Evolutionary conservation across 345 rosid genomes (phyloP).

Genomic region (Syzygium jambos): DNA sequence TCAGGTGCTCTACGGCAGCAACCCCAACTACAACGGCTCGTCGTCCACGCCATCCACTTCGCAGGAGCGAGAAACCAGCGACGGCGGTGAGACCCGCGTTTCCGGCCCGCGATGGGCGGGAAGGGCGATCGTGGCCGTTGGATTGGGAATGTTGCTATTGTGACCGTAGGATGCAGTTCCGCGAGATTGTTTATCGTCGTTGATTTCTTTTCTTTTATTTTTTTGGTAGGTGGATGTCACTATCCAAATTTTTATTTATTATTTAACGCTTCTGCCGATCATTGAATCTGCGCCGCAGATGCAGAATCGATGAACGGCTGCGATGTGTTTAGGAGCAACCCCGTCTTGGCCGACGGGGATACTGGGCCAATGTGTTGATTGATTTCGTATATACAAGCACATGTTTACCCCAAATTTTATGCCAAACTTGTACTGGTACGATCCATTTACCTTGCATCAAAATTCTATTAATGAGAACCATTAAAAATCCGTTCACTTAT

Average conservation of each 20-base stretch:
- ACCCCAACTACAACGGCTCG: conserved; percentile 53
- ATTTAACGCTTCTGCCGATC: not conserved
- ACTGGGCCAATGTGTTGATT: not conserved
- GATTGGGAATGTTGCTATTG: conserved; percentile 15
- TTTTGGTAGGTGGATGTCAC: not conserved
- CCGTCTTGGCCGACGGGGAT: not conserved
- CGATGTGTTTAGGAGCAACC: not conserved
- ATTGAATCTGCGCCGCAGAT: not conserved
- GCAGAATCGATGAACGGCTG: not conserved
- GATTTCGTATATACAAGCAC: not conserved
- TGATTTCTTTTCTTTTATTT: not conserved
- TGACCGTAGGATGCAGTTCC: conserved; percentile 1
- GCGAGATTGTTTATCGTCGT: not conserved
- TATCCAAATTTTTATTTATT: not conserved
- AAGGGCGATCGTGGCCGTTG: conserved; percentile 21
- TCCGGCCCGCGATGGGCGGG: not conserved
- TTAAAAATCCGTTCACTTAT: no score
- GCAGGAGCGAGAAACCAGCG: conserved; percentile 39
- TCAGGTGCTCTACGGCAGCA: conserved; percentile 65
- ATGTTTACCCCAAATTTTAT: no score
- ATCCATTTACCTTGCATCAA: no score
- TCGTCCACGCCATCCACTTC: conserved; percentile 18
- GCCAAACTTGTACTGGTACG: no score
- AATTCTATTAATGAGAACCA: no score
- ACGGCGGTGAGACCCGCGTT: conserved; percentile 9